These are phyloP conservation scores for Epichloe amarillans DNA, from an alignment of 2,329 filamentous ascomycete species.

Conservation along the genomic window DNA sequence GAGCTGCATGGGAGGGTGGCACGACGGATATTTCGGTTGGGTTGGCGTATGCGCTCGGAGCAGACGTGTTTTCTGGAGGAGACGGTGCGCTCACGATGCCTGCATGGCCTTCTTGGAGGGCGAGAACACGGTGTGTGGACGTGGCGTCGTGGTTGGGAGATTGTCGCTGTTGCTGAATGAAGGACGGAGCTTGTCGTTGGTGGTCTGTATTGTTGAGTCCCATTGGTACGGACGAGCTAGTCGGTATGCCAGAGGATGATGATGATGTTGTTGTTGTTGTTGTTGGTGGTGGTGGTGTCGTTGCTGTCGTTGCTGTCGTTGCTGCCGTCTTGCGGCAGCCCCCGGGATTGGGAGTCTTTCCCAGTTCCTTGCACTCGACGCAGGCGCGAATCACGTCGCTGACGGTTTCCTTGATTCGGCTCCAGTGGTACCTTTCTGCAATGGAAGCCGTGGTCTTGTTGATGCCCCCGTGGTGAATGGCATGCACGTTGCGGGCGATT, in stretches of 20 bases:
- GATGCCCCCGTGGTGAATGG: conserved; percentile 72
- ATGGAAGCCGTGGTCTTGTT: conserved; percentile 96
- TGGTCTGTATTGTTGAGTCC: neutral
- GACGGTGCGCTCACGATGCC: conserved; percentile 16
- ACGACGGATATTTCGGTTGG: conserved; percentile 34
- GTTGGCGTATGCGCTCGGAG: conserved; percentile 31
- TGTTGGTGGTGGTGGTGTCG: neutral
- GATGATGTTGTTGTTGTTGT: neutral
- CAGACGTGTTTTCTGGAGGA: conserved; percentile 13
- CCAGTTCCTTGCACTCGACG: conserved; percentile 70
- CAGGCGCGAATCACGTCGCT: conserved; percentile 90
- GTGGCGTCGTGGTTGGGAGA: conserved; percentile 7
- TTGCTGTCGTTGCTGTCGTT: neutral
- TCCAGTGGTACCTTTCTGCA: conserved; percentile 92
- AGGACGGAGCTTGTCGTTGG: neutral
- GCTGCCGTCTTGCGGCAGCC: conserved; percentile 11
- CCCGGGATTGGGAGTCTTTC: conserved; percentile 35
- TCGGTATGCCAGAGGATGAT: neutral
- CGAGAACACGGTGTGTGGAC: conserved; percentile 13
- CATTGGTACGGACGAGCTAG: neutral
- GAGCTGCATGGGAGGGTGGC: neutral
- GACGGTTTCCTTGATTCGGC: conserved; percentile 93
- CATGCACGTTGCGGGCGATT: conserved; percentile 68
- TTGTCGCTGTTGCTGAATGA: neutral
- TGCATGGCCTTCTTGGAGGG: conserved; percentile 18